These are phyloP conservation scores for Microstroma glucosiphilum DNA, from an alignment of 1,284 basidiomycete genomes.

Conservation along the genomic window DNA sequence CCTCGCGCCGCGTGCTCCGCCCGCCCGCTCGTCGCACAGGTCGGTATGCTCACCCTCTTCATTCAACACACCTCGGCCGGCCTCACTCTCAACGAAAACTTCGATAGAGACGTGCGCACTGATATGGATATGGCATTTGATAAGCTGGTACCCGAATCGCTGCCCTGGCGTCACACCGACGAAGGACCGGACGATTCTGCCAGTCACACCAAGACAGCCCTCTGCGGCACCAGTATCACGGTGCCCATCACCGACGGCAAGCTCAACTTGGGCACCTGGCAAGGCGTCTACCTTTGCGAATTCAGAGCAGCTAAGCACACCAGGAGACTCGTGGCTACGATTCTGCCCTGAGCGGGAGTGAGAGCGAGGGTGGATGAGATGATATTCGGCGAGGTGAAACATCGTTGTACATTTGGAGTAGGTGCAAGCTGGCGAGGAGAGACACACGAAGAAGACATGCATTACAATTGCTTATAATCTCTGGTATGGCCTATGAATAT, in stretches of 20 bases:
- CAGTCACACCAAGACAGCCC: slow-evolving; percentile 80
- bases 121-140: slow-evolving; percentile 64
- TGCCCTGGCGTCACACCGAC: slow-evolving; percentile 83
- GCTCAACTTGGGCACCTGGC: slow-evolving; percentile 84
- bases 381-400: no score
- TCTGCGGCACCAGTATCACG: slow-evolving; percentile 73
- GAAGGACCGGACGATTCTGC: slow-evolving; percentile 58
- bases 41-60: slow-evolving; percentile 52
- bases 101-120: slow-evolving; percentile 59
- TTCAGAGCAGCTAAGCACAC: slow-evolving; percentile 4
- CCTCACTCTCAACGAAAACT: slow-evolving; percentile 80
- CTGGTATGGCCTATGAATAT: slow-evolving; percentile 35
- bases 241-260: slow-evolving; percentile 77
- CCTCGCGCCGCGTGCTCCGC: neutral
- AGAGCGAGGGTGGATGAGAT: neutral
- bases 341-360: neutral
- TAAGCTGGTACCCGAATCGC: slow-evolving; percentile 67
- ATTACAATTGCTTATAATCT: neutral
- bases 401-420: no score
- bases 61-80: slow-evolving; percentile 88
- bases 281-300: slow-evolving; percentile 46
- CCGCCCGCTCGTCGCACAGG: slow-evolving; percentile 13
- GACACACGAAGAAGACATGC: neutral
- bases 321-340: neutral
- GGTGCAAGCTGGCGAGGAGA: no score